A percentile compares a stretch with the other conserved stretches of the same genome.
These are phyloP conservation scores for Paxillus involutus DNA, from an alignment of 768 basidiomycete species.

Conservation along the genomic window DNA sequence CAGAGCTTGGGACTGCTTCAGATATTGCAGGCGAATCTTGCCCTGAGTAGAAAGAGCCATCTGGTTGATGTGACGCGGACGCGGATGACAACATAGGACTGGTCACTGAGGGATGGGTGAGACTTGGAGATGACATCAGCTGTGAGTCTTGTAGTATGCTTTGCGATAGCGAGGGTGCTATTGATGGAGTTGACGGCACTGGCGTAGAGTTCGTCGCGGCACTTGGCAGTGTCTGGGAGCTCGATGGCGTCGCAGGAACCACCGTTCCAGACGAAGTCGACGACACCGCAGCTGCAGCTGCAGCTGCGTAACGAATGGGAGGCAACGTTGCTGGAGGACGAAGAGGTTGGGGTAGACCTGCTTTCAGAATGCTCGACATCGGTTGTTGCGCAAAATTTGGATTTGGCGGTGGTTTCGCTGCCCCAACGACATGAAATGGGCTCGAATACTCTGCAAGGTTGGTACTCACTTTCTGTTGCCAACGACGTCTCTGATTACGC, in stretches of 20 bases:
- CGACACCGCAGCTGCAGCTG: slow-evolving; percentile 59
- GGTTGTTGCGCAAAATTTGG: slow-evolving; percentile 82
- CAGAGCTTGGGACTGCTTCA: slow-evolving; percentile 52
- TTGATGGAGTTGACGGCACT: slow-evolving; percentile 40
- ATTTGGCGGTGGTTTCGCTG: slow-evolving; percentile 70
- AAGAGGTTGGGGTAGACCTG: slow-evolving; percentile 58
- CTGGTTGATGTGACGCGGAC: slow-evolving; percentile 58
- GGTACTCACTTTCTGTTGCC: slow-evolving; percentile 53
- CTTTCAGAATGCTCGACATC: slow-evolving; percentile 73
- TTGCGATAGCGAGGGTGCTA: slow-evolving; percentile 35
- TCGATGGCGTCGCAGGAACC: slow-evolving; percentile 38
- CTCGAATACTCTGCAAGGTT: not conserved
- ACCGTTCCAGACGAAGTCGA: slow-evolving; percentile 34
- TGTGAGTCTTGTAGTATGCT: slow-evolving; percentile 34
- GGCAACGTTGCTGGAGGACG: slow-evolving; percentile 58
- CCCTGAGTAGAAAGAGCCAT: slow-evolving; percentile 69
- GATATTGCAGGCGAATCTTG: slow-evolving; percentile 74
- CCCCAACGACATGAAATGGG: slow-evolving; percentile 7
- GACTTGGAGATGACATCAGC: slow-evolving; percentile 68
- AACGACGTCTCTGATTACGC: slow-evolving; percentile 61
- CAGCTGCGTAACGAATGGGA: slow-evolving; percentile 89
- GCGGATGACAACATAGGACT: slow-evolving; percentile 82
- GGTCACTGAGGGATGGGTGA: slow-evolving; percentile 82
- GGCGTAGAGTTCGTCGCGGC: slow-evolving; percentile 30
- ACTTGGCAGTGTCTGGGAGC: slow-evolving; percentile 40